Evolutionary conservation across 805 yeast genomes (phyloP), one percentile per base, ranked within the genome.

Genomic region (Starmerella bacillaris): DNA sequence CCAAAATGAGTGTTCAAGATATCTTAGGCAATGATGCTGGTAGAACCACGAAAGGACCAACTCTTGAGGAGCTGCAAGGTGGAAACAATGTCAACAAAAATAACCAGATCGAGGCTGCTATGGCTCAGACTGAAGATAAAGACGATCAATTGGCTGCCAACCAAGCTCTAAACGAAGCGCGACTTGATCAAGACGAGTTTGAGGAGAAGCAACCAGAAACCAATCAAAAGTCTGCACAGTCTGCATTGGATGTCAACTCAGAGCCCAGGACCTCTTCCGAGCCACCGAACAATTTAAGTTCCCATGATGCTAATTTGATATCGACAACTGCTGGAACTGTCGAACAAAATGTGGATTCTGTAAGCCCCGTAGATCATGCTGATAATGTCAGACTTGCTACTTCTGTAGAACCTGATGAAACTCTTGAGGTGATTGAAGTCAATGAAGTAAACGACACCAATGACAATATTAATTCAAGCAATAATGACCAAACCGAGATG

Each of bases 51-150:
- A 45, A 53, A 1, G 53, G 37, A 3, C 44, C 39, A 7, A 41
- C 47, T 5, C 35, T 48, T 5, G 41, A 31, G 57, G 59, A 37
- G 53, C 41, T 44, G 20, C 41, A 35, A 27, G 18, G 15, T 14
- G 21, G 35, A 19, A 24, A 26, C 21, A n/a, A n/a, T n/a, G n/a
- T n/a, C n/a, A 33, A 39, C 29, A 43, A 36, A 7, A 22, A 33
- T 5, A 37, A 38, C 36, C 38, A 36, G 21, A 21, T 74, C 37
- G 77, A 67, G 31, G 71, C 63, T 37, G 71, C 73, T 3, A 62
- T 86, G 43, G 92, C 92, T 1, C 82, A 78, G 52, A 96, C 94
- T 0, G 98, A 89, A 58, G 98, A 89, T 53, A 94, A 73, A 31
- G 94, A 56, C 27, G 64, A 60, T 37, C 63, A 55, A 9, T 71